Conservation (phyloP, 2,329 filamentous ascomycete species). For the Byssothecium circinans region DNA sequence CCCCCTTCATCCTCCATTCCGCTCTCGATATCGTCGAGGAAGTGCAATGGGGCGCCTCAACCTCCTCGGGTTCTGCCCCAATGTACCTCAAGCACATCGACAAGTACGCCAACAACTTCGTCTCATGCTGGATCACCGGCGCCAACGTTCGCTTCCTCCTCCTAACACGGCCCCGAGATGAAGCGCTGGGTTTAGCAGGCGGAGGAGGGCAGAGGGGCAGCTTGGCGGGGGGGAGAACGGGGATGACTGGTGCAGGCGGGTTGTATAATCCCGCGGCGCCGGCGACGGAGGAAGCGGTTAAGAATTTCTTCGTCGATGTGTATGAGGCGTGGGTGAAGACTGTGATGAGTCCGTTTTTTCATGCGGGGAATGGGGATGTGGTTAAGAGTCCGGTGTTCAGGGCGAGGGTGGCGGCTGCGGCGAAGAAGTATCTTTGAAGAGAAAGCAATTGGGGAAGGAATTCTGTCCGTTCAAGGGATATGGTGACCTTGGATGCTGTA, state of each 20-base stretch:
- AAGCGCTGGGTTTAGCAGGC: conserved; percentile 28
- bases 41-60: conserved; percentile 74
- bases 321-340: conserved; percentile 98
- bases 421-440: conserved; percentile 82
- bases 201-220: conserved; percentile 29
- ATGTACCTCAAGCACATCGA: conserved; percentile 97
- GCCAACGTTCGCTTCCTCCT: conserved; percentile 93
- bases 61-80: conserved; percentile 29
- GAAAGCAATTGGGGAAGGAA: neutral
- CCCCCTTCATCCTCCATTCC: conserved; percentile 96
- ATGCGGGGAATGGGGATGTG: conserved; percentile 78
- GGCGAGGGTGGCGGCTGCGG: conserved; percentile 77
- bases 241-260: conserved; percentile 37
- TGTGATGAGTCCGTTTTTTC: conserved; percentile 96
- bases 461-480: neutral
- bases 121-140: conserved; percentile 91
- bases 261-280: conserved; percentile 79
- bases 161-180: conserved; percentile 73
- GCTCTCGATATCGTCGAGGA: conserved; percentile 95
- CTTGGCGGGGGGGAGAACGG: conserved; percentile 34
- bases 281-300: conserved; percentile 92
- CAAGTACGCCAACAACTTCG: conserved; percentile 93
- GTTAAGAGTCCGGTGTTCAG: conserved; percentile 87
- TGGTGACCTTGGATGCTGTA: no score
- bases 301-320: conserved; percentile 91